Conservation (phyloP, 1,284 basidiomycete genomes). For the Peniophora sp. region DNA sequence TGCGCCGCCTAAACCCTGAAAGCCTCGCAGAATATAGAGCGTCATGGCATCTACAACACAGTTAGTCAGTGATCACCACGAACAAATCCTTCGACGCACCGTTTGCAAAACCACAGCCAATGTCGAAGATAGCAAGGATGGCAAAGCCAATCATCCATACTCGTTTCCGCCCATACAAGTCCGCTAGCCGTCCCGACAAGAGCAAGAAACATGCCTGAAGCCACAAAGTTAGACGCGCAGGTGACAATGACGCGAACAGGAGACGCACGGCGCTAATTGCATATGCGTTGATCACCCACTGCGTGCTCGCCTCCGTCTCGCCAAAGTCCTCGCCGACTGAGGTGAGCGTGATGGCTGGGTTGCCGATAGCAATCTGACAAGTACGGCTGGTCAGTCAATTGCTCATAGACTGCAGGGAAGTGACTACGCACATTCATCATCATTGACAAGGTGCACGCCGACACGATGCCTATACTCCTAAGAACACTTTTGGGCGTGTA, state of each 20-base stretch:
- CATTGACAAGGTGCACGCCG: conserved; percentile 5
- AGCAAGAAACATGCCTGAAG: conserved; percentile 54
- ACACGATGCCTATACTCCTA: conserved; percentile 3
- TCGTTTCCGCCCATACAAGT: conserved; percentile 48
- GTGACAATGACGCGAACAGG: neutral
- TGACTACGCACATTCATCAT: conserved; percentile 4
- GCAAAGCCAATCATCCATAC: conserved; percentile 41
- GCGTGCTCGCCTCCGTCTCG: conserved; percentile 1
- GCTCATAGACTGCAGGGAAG: neutral
- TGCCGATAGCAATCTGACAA: neutral
- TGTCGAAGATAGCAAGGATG: conserved; percentile 26
- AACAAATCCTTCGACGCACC: conserved; percentile 24
- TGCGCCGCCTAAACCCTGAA: conserved; percentile 67
- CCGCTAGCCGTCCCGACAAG: conserved; percentile 49
- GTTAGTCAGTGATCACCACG: neutral
- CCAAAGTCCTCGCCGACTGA: conserved; percentile 2
- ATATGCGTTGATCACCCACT: conserved; percentile 6
- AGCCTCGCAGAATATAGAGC: conserved; percentile 56
- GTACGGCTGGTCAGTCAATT: neutral
- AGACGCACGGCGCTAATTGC: conserved; percentile 4
- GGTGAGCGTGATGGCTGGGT: conserved; percentile 3
- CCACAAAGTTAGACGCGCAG: neutral
- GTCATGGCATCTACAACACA: conserved; percentile 36
- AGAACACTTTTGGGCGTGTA: neutral
- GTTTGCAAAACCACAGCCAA: conserved; percentile 34